Conservation (phyloP, 768 basidiomycete genomes). For the Naganishia kalamii region DNA sequence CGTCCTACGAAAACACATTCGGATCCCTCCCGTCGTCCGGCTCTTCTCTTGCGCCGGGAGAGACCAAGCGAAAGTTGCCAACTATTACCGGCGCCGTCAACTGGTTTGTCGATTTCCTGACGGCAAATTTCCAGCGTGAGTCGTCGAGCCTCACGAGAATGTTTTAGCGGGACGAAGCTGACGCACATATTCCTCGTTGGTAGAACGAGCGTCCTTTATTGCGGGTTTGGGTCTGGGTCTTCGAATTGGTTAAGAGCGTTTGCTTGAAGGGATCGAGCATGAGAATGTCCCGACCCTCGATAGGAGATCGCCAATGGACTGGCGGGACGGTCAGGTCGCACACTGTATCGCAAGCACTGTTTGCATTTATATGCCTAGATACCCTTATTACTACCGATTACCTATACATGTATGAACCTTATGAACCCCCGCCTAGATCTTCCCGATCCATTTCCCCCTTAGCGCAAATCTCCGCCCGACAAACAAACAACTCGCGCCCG, state of each 20-base stretch:
- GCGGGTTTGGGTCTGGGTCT: constrained; percentile 76
- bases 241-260: constrained; percentile 59
- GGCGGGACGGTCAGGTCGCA: too few species aligned
- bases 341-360: neutral
- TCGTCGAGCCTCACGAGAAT: neutral
- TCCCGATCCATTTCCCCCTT: constrained; percentile 1
- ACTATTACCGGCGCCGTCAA: constrained; percentile 61
- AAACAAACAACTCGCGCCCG: constrained; percentile 3
- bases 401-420: neutral
- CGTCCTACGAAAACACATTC: constrained; percentile 66
- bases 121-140: constrained; percentile 79
- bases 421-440: neutral
- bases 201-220: constrained; percentile 69
- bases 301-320: too few species aligned
- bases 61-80: constrained; percentile 46
- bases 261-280: neutral
- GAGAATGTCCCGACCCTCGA: too few species aligned
- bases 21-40: constrained; percentile 49
- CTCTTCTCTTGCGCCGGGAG: neutral
- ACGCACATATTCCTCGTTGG: neutral
- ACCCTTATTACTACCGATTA: neutral
- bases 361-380: neutral
- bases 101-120: constrained; percentile 64
- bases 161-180: neutral
- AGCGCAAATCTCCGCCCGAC: neutral